These are phyloP conservation scores for Kwoniella sp. DNA, from an alignment of 768 basidiomycete species.

Conservation along the genomic window DNA sequence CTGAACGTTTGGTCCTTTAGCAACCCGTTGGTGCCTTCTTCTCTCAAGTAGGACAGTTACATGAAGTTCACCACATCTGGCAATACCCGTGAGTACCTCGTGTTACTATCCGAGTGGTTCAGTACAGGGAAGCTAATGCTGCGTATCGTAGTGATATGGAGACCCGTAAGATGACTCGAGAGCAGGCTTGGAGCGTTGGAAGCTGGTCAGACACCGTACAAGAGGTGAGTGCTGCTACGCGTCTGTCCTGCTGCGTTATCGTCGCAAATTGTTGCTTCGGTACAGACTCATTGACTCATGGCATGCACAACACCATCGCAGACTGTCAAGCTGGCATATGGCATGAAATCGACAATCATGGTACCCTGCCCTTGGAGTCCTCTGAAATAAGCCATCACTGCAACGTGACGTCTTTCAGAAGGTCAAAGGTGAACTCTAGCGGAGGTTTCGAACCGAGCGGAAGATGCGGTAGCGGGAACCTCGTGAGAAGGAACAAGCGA, in stretches of 20 bases:
- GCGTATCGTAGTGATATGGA: conserved; percentile 61
- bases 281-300: not conserved
- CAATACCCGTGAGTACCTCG: conserved; percentile 80
- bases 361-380: conserved; percentile 52
- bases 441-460: not conserved
- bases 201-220: conserved; percentile 95
- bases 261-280: not conserved
- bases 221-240: conserved; percentile 66
- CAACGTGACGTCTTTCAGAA: no score
- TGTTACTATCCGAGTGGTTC: not conserved
- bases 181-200: conserved; percentile 90
- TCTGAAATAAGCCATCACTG: conserved; percentile 30
- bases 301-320: conserved; percentile 49
- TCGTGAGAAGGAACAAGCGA: not conserved
- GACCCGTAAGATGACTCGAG: conserved; percentile 76
- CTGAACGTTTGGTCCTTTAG: conserved; percentile 24
- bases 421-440: not conserved
- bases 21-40: conserved; percentile 56
- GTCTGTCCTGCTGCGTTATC: no score
- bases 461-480: not conserved
- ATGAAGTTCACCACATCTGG: conserved; percentile 91
- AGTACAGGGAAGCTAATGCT: conserved; percentile 1
- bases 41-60: conserved; percentile 58
- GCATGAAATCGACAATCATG: conserved; percentile 86
- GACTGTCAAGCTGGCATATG: conserved; percentile 83